A percentile compares a stretch with the other conserved stretches of the same genome.
Evolutionary conservation across 179 eudicot genomes (phyloP).

Genomic region (Camellia oleifera): DNA sequence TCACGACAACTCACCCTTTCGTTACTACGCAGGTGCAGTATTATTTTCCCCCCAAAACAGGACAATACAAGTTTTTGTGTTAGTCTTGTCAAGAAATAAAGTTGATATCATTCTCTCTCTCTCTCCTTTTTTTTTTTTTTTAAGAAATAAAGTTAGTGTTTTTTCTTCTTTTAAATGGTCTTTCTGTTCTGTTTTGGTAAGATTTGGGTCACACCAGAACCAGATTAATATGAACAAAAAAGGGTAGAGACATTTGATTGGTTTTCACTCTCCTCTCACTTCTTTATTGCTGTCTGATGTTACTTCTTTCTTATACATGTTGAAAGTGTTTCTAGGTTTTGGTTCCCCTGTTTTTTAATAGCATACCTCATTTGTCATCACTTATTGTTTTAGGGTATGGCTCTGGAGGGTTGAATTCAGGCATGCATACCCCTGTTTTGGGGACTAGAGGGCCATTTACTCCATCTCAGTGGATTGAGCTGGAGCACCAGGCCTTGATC

Average conservation of each 20-base stretch:
- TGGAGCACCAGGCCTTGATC: slow-evolving; percentile 77
- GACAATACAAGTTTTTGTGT: slow-evolving; percentile 1
- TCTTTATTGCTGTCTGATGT: background rate
- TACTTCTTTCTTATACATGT: background rate
- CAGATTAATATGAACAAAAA: background rate
- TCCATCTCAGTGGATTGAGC: slow-evolving; percentile 73
- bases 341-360: background rate
- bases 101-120: background rate
- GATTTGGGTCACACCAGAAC: background rate
- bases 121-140: background rate
- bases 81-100: background rate
- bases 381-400: slow-evolving; percentile 31
- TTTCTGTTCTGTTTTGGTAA: background rate
- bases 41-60: background rate
- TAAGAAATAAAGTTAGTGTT: no score
- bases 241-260: background rate
- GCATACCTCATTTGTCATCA: background rate
- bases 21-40: slow-evolving; percentile 29
- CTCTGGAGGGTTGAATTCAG: slow-evolving; percentile 37
- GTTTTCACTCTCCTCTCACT: background rate
- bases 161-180: background rate
- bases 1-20: slow-evolving; percentile 18
- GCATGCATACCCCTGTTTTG: slow-evolving; percentile 31
- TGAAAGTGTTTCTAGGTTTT: background rate
- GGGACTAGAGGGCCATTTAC: slow-evolving; percentile 65